Conservation (phyloP, 345 rosid genomes). For the Microcos paniculata region DNA sequence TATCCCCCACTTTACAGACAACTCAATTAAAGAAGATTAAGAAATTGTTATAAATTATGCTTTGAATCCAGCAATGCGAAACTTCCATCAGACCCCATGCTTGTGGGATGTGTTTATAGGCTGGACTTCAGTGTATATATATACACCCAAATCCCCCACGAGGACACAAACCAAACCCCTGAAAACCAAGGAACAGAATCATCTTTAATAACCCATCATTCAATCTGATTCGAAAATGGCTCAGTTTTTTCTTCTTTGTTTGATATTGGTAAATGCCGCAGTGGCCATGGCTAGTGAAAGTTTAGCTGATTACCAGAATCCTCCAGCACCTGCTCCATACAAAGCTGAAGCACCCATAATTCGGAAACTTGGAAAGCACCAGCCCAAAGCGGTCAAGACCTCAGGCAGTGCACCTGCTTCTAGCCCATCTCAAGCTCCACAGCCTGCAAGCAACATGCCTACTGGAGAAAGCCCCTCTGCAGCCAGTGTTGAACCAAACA, state of each 20-base stretch:
- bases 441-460: background rate
- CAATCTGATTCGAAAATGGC: conserved; percentile 25
- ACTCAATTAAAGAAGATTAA: conserved; percentile 7
- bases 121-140: conserved; percentile 8
- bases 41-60: conserved; percentile 10
- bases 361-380: conserved; percentile 51
- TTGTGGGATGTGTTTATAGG: background rate
- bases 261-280: conserved; percentile 29
- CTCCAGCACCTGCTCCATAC: conserved; percentile 25
- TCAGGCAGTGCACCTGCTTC: conserved; percentile 8
- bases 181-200: background rate
- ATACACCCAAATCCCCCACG: background rate
- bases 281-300: conserved; percentile 16
- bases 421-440: conserved; percentile 18
- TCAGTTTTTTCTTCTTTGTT: conserved; percentile 24
- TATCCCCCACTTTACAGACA: conserved; percentile 39
- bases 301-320: conserved; percentile 13
- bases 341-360: conserved; percentile 20
- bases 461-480: background rate
- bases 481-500: conserved; percentile 18
- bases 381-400: background rate
- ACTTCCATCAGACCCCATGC: conserved; percentile 42
- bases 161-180: background rate
- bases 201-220: background rate
- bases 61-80: conserved; percentile 31